phyloP scores from a whole-genome alignment of 1,284 basidiomycete species.

The Papiliotrema flavescens region DNA sequence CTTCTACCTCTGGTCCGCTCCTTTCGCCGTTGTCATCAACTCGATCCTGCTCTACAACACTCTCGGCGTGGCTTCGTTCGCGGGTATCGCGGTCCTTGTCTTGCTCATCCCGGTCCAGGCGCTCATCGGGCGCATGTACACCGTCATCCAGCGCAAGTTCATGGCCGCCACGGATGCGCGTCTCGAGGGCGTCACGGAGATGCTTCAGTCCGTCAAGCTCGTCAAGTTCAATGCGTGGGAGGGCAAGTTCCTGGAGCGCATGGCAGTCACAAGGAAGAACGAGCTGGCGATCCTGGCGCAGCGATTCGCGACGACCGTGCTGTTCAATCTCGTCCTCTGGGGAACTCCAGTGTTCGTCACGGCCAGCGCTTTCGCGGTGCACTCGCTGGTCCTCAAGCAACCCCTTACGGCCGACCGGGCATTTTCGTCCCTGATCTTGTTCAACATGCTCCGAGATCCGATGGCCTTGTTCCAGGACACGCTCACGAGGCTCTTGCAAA shows the following conservation, averaged over 20 bases:
- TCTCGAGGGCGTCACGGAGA: conserved; percentile 55
- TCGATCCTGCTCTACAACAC: conserved; percentile 51
- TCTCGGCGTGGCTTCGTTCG: conserved; percentile 49
- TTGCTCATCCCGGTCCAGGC: conserved; percentile 48
- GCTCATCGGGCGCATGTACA: conserved; percentile 49
- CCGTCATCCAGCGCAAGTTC: conserved; percentile 50
- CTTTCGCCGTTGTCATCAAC: conserved; percentile 51
- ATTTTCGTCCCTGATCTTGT: conserved; percentile 55
- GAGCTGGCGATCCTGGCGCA: conserved; percentile 51
- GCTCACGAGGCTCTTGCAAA: conserved; percentile 52
- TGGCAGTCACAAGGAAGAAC: conserved; percentile 49
- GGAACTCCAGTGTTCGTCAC: conserved; percentile 53
- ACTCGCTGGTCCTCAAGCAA: conserved; percentile 39
- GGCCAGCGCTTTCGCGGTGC: conserved; percentile 51
- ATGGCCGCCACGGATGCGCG: conserved; percentile 55
- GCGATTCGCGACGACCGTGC: conserved; percentile 48
- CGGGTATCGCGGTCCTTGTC: conserved; percentile 49
- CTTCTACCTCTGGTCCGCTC: conserved; percentile 44
- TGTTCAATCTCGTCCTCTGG: conserved; percentile 48
- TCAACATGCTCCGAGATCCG: conserved; percentile 52
- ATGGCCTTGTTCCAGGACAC: conserved; percentile 39
- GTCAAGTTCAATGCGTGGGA: conserved; percentile 55
- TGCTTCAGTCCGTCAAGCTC: conserved; percentile 54
- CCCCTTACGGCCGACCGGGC: conserved; percentile 41
- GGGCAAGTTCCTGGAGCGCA: conserved; percentile 51